These are phyloP conservation scores for Epichloe glyceriae DNA, from an alignment of 2,329 filamentous ascomycete genomes.

Conservation along the genomic window DNA sequence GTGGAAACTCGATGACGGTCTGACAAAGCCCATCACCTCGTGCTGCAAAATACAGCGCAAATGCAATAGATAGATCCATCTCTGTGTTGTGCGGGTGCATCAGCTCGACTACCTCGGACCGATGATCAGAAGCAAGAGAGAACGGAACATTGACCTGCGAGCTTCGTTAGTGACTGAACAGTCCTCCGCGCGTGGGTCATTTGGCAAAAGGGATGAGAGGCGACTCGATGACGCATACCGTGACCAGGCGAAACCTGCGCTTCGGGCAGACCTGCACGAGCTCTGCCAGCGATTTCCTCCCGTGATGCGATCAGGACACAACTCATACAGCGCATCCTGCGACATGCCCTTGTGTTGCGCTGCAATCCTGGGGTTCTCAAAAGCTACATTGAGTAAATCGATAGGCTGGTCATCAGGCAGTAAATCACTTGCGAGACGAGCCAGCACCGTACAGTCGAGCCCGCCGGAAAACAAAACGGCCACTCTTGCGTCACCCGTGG, in stretches of 20 bases:
- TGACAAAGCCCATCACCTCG: constrained; percentile 49
- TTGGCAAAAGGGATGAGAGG: not conserved
- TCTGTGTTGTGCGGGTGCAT: constrained; percentile 94
- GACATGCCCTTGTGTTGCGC: constrained; percentile 32
- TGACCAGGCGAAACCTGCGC: constrained; percentile 71
- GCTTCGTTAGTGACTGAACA: not conserved
- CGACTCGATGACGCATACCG: constrained; percentile 28
- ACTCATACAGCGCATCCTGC: constrained; percentile 48
- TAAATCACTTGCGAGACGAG: constrained; percentile 65
- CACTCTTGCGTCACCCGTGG: constrained; percentile 36
- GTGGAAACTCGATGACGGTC: constrained; percentile 12
- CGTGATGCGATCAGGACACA: constrained; percentile 82
- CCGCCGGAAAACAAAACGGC: constrained; percentile 90
- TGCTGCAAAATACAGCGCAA: constrained; percentile 88
- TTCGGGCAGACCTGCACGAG: constrained; percentile 54
- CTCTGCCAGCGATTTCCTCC: constrained; percentile 67
- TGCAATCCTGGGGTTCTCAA: constrained; percentile 76
- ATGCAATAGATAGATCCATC: constrained; percentile 94
- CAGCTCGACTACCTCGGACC: constrained; percentile 55
- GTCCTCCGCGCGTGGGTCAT: too few species aligned
- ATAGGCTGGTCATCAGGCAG: constrained; percentile 56
- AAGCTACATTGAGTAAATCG: constrained; percentile 90
- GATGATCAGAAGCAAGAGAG: constrained; percentile 55
- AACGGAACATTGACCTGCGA: constrained; percentile 68
- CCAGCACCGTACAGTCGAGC: constrained; percentile 81